Evolutionary conservation across 2,329 filamentous ascomycete genomes (phyloP).

Genomic region (Epichloe scottii): DNA sequence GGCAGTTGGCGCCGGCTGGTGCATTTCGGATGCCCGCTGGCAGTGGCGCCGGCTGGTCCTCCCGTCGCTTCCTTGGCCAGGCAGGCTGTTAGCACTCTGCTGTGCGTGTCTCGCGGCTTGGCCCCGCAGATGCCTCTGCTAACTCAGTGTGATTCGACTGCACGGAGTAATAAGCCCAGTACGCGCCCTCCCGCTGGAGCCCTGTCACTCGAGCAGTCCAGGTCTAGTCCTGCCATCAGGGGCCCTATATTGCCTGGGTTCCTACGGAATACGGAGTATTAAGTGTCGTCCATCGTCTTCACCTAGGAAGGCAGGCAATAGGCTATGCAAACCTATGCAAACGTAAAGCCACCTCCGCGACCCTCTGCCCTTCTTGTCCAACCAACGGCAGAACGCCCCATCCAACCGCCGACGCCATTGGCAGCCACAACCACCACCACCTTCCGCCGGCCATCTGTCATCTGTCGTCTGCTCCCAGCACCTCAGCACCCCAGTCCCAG

Average conservation of each 20-base stretch:
- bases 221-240: too few relatives aligned
- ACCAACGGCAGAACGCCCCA: not conserved
- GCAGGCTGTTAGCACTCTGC: too few relatives aligned
- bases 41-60: not conserved
- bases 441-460: not conserved
- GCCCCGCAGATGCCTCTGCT: not conserved
- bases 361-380: not conserved
- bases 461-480: not conserved
- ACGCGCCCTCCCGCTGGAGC: too few relatives aligned
- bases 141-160: too few relatives aligned
- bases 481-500: not conserved
- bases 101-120: not conserved
- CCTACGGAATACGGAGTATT: too few relatives aligned
- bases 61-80: too few relatives aligned
- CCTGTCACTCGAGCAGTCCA: too few relatives aligned
- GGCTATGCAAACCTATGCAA: not conserved
- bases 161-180: too few relatives aligned
- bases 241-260: too few relatives aligned
- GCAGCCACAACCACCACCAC: slow-evolving; percentile 1
- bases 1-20: not conserved
- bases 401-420: slow-evolving; percentile 1
- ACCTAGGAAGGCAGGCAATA: too few relatives aligned
- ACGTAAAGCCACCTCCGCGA: slow-evolving; percentile 1
- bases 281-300: too few relatives aligned
- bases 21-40: not conserved